Evolutionary conservation across 371 early-diverging fungal genomes (phyloP).

Genomic region (Lichtheimia hyalospora): DNA sequence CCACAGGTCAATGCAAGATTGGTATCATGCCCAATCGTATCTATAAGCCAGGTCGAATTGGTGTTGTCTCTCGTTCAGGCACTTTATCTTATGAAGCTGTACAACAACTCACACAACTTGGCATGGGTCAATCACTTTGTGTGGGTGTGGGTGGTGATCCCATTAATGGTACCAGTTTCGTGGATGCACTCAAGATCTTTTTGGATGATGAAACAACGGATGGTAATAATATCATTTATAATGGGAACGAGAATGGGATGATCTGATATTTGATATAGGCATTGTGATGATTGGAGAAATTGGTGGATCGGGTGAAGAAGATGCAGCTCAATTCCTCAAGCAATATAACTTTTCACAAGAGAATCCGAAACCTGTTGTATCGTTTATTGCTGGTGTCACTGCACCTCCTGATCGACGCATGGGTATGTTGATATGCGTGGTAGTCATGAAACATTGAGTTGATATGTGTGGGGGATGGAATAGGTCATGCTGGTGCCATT

Average conservation of each 20-base stretch:
- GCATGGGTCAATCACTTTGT: conserved; percentile 96
- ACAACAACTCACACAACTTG: conserved; percentile 92
- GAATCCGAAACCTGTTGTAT: conserved; percentile 92
- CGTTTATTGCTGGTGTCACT: conserved; percentile 98
- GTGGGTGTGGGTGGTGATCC: conserved; percentile 99
- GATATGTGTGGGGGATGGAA: no score
- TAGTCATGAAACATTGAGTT: no score
- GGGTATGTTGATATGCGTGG: conserved; percentile 54
- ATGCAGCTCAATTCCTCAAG: conserved; percentile 96
- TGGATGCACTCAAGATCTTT: conserved; percentile 94
- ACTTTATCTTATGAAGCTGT: conserved; percentile 99
- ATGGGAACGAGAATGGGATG: not conserved
- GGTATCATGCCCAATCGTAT: conserved; percentile 99
- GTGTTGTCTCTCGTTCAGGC: conserved; percentile 98
- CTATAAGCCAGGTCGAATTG: conserved; percentile 93
- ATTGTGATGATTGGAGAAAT: conserved; percentile 95
- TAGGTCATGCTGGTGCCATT: conserved; percentile 90
- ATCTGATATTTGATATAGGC: conserved; percentile 45
- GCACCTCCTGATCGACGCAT: conserved; percentile 98
- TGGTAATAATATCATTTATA: conserved; percentile 49
- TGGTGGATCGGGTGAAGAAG: conserved; percentile 98
- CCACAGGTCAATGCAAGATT: conserved; percentile 93
- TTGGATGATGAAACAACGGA: conserved; percentile 94
- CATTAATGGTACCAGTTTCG: conserved; percentile 98
- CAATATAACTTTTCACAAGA: conserved; percentile 86